Evolutionary conservation across 73 alveolate genomes (phyloP), one percentile per base, ranked within the genome.

Genomic region (Paramecium tetraurelia): DNA sequence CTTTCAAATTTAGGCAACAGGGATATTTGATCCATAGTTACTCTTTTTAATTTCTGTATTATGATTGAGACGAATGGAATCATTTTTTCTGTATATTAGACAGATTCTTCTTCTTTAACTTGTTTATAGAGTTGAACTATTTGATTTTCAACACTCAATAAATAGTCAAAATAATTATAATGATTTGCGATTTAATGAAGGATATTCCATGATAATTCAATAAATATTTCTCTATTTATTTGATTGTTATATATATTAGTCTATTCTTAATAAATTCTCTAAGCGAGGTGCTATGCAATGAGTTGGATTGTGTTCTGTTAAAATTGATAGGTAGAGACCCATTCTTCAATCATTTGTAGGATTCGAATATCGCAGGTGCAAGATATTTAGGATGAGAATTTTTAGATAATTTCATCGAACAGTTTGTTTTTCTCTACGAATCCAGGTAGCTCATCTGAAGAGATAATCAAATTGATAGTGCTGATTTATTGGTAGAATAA

Each of bases 161-260:
- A 22, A 24, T 63, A 33, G 24, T 63, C 84, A 27, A 22, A 63
- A 27, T 21, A 7, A 18, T 27, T 27, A 27, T 31, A 63, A 3
- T 63, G 9, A 33, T 27, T 63, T 3, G 9, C 48, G 4, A 63
- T 63, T 33, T 63, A 31, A 63, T 31, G 41, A 31, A 63, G 41
- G 2, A 63, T 31, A 63, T 63, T 63, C 84, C 84, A 63, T 22
- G 50, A 63, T 63, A 33, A 31, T 14, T 63, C 84, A 63, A 63
- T 63, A 27, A 63, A 31, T 63, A 63, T 63, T 63, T 63, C 84
- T 63, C 84, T 33, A 63, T 63, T 63, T 63, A 63, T 63, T 63
- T 63, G 27, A 63, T 31, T 27, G 1, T 31, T 22, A 63, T 63
- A 14, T 63, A 63, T 63, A 53, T 53, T 53, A 3, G 29, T 53